Conservation (phyloP, 139 green algal genomes). For the Chlorella vulgaris region DNA sequence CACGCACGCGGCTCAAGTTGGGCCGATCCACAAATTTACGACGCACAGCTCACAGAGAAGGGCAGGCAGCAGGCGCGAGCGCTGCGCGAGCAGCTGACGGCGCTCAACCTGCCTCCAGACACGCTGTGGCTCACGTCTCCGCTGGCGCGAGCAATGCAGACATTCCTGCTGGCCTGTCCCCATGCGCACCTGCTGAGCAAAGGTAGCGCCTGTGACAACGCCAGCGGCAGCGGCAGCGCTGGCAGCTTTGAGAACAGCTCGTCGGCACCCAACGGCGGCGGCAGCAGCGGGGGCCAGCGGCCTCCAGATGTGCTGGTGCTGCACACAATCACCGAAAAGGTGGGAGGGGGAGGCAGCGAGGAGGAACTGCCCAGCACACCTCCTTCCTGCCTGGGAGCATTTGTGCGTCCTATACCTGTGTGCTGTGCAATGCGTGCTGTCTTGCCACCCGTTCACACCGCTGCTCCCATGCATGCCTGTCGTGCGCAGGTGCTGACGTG, state of each 20-base stretch:
- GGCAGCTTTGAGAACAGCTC: conserved; percentile 15
- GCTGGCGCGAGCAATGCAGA: conserved; percentile 71
- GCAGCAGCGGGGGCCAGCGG: neutral
- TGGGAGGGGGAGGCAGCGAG: too few relatives aligned
- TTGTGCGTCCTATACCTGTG: too few relatives aligned
- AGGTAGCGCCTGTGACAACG: neutral
- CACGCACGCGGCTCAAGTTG: conserved; percentile 37
- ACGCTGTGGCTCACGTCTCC: conserved; percentile 71
- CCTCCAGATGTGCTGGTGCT: neutral
- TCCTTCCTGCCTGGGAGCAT: too few relatives aligned
- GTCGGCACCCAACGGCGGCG: neutral
- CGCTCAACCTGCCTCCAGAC: conserved; percentile 42
- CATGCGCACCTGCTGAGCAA: conserved; percentile 14
- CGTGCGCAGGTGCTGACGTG: conserved; percentile 64
- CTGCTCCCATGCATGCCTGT: neutral
- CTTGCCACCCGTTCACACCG: neutral
- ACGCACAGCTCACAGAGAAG: conserved; percentile 66
- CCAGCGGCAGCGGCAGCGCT: neutral
- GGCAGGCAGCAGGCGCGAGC: conserved; percentile 52
- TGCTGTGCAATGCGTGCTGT: neutral
- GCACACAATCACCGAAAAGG: conserved; percentile 5
- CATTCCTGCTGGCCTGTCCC: conserved; percentile 56
- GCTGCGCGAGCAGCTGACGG: conserved; percentile 36
- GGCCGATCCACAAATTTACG: conserved; percentile 69
- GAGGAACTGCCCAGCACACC: too few relatives aligned